Evolutionary conservation across 2,329 filamentous ascomycete genomes (phyloP).

Genomic region (Truncatella angustata): DNA sequence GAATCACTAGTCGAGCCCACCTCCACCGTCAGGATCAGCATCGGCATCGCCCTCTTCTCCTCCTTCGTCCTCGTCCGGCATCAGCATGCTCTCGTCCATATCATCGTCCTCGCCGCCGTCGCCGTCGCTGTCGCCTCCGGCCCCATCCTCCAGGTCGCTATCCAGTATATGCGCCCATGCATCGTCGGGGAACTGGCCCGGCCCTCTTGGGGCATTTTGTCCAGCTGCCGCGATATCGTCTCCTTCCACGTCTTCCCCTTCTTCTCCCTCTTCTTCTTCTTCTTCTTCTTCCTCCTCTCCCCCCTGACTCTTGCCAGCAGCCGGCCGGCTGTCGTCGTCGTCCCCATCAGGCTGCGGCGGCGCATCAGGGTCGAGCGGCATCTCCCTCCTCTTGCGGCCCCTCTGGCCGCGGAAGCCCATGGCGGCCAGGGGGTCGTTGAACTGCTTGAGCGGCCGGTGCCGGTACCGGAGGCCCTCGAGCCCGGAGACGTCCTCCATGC

Average conservation of each 20-base stretch:
- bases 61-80: conserved; percentile 11
- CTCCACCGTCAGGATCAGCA: not conserved
- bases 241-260: not conserved
- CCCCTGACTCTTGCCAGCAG: conserved; percentile 14
- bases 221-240: not conserved
- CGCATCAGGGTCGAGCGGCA: not conserved
- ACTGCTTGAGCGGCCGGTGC: conserved; percentile 10
- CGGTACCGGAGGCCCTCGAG: conserved; percentile 17
- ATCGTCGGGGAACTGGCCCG: conserved; percentile 21
- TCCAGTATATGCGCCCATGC: conserved; percentile 28
- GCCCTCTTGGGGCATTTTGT: conserved; percentile 15
- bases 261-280: conserved; percentile 21
- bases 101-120: conserved; percentile 23
- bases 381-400: not conserved
- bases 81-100: not conserved
- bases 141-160: conserved; percentile 21
- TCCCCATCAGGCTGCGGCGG: too few relatives aligned
- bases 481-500: conserved; percentile 22
- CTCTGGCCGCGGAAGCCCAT: conserved; percentile 9
- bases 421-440: conserved; percentile 3
- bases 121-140: conserved; percentile 15
- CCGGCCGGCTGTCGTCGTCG: not conserved
- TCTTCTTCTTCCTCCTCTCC: conserved; percentile 18
- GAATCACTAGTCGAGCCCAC: not conserved
- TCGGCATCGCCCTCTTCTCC: conserved; percentile 21